Conservation (phyloP, 2,329 filamentous ascomycete species). For the Fusarium sp. region DNA sequence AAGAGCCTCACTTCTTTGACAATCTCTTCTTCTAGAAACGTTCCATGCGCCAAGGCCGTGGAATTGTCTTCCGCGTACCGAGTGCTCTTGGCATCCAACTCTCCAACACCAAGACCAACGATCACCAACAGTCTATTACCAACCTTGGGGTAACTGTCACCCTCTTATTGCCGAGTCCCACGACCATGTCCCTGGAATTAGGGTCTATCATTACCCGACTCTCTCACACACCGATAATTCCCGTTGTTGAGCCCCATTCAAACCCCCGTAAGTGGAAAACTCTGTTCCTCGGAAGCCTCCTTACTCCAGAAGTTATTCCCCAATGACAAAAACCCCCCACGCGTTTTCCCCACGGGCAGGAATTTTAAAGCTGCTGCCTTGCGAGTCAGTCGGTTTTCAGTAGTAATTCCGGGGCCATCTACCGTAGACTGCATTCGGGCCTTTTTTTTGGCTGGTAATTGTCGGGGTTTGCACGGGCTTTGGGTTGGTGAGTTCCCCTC, state of each 20-base stretch:
- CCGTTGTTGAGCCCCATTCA: neutral
- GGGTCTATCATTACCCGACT: neutral
- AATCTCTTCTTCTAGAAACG: neutral
- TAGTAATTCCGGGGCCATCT: neutral
- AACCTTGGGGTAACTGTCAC: neutral
- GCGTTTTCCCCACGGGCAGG: constrained; percentile 21
- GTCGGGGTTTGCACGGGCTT: constrained; percentile 7
- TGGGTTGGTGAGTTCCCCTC: neutral
- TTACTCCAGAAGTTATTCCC: neutral
- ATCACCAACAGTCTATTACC: neutral
- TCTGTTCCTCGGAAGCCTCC: neutral
- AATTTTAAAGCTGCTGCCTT: constrained; percentile 5
- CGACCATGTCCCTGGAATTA: neutral
- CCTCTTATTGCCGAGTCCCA: neutral
- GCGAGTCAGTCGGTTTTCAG: neutral
- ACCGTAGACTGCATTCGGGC: constrained; percentile 7
- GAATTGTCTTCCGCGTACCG: neutral
- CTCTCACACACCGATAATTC: neutral
- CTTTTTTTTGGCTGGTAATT: neutral
- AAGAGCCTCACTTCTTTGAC: too few species aligned
- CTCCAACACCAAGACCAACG: neutral
- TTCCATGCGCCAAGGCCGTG: neutral
- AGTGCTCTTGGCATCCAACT: neutral
- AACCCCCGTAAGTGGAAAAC: neutral
- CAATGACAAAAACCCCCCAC: neutral